A percentile compares a stretch with the other conserved stretches of the same genome.
phyloP scores from a whole-genome alignment of 2,329 filamentous ascomycete species.

The Dendrostoma leiphaemia region DNA sequence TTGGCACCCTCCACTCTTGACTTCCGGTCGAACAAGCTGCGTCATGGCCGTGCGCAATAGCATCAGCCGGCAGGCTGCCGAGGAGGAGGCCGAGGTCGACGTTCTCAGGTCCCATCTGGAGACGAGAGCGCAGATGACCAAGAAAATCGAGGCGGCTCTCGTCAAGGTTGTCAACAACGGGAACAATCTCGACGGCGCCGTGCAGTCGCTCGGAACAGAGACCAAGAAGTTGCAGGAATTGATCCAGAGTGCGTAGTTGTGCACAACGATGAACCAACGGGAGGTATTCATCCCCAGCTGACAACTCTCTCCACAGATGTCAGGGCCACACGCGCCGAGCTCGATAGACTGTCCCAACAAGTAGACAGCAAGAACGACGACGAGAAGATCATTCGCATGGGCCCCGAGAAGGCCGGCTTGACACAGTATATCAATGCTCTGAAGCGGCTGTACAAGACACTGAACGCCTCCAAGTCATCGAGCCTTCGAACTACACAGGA shows the following conservation, averaged over 20 bases:
- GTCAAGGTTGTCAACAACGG: conserved; percentile 82
- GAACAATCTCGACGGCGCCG: conserved; percentile 86
- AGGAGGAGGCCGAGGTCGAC: conserved; percentile 71
- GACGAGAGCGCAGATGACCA: conserved; percentile 89
- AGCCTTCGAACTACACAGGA: conserved; percentile 91
- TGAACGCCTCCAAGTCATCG: conserved; percentile 81
- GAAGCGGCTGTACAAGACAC: conserved; percentile 82
- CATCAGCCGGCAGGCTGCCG: conserved; percentile 49
- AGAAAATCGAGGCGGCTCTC: conserved; percentile 90
- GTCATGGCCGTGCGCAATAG: conserved; percentile 52
- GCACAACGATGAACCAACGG: not conserved
- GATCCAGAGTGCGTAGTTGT: conserved; percentile 62
- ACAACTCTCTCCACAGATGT: conserved; percentile 57
- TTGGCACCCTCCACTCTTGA: not conserved
- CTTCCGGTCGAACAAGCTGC: not conserved
- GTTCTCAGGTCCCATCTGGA: conserved; percentile 74
- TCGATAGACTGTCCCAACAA: conserved; percentile 86
- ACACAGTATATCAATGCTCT: conserved; percentile 84
- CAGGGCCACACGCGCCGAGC: conserved; percentile 79
- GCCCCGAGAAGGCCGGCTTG: conserved; percentile 80
- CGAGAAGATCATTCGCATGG: conserved; percentile 84
- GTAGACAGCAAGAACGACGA: conserved; percentile 89
- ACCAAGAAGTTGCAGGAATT: conserved; percentile 87
- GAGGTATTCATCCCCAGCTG: not conserved
- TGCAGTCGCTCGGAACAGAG: conserved; percentile 88